These are phyloP conservation scores for Trichoderma gamsii DNA, from an alignment of 495 filamentous ascomycete species.

Conservation along the genomic window DNA sequence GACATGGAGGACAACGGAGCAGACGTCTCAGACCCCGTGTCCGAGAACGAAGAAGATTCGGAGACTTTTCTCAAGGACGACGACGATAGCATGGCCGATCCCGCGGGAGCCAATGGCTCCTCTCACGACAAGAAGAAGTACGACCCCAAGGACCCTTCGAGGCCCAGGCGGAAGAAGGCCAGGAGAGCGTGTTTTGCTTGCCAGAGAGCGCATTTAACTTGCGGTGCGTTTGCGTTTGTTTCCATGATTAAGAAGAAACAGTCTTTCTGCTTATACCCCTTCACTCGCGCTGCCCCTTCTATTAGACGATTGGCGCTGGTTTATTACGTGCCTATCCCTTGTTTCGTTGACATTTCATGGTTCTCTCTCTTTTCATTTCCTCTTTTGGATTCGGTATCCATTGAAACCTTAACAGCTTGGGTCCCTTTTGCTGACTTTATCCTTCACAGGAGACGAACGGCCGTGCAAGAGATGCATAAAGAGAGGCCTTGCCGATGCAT, in stretches of 20 bases:
- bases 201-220: constrained; percentile 94
- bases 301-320: constrained; percentile 16
- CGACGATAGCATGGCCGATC: constrained; percentile 55
- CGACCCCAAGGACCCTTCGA: constrained; percentile 75
- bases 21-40: constrained; percentile 50
- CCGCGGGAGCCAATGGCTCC: constrained; percentile 37
- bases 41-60: constrained; percentile 45
- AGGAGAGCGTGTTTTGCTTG: constrained; percentile 92
- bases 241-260: neutral
- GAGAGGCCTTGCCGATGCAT: constrained; percentile 78
- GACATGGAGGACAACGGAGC: constrained; percentile 37
- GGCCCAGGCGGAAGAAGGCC: constrained; percentile 92
- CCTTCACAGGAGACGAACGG: constrained; percentile 57
- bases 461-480: constrained; percentile 94
- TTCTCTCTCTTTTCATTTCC: neutral
- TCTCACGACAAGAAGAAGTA: constrained; percentile 54
- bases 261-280: neutral
- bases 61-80: constrained; percentile 44
- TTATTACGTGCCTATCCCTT: constrained; percentile 8
- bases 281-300: neutral
- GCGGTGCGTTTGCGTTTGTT: constrained; percentile 63
- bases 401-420: neutral
- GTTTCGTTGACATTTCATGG: neutral
- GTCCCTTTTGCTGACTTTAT: constrained; percentile 16
- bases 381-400: neutral